Evolutionary conservation across 139 green algal species (phyloP), one percentile per base, ranked within the genome.

Genomic region (Dunaliella primolecta): DNA sequence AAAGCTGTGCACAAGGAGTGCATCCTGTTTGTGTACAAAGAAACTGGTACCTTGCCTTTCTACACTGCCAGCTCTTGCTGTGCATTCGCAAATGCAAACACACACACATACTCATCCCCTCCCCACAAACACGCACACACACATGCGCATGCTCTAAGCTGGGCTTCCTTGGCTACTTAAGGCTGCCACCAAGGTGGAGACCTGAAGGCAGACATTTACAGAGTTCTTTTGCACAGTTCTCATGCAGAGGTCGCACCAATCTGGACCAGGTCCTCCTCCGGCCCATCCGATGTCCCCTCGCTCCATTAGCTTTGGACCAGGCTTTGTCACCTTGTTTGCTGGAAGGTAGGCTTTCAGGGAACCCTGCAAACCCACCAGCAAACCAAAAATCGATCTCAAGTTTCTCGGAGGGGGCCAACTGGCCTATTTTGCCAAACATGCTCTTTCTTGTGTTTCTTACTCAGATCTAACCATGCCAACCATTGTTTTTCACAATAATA

Each of bases 281-380:
- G 78, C 78, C 84, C 79, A 84, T 1, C 84, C 84, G 56, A 88
- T 85, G 1, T 88, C 84, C 1, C 84, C 84, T 34, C 84, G 46
- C 80, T 88, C 84, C 84, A 88, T 88, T 71, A 88, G 34, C 80
- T 88, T 88, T 21, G 84, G 84, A 31, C 84, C 84, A n/a, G 36
- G 31, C 32, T 46, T 82, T 0, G 80, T 85, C 32, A 46, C 30
- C 2, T 37, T 85, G 80, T 88, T 88, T 36, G 84, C 11, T 23
- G 84, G 84, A 31, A 88, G 84, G 84, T 72, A 88, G n/a, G 80
- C 84, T 2, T 37, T 72, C 79, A 88, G n/a, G 0, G 84, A 88
- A 0, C 84, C 84, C 80, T 88, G 78, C 38, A 21, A 30, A 33
- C 35, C 2, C 46, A 64, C 15, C 46, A 64, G 15, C 7, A 15